Base-by-base conservation (phyloP, 371 early-diverging fungal genomes). In the Apophysomyces trapeziformis region DNA sequence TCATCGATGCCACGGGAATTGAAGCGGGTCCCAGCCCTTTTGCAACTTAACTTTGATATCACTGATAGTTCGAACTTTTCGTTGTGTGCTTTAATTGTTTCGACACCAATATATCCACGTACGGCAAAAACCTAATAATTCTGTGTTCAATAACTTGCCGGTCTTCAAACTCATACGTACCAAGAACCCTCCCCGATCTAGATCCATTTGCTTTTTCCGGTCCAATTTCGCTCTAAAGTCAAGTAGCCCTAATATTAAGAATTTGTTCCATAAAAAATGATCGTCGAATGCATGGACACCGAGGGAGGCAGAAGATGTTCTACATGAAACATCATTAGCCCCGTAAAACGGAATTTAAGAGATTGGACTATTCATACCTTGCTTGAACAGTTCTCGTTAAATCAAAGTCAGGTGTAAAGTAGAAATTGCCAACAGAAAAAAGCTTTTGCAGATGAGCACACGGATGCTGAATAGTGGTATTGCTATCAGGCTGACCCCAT, bases 1-100 rank as follows among this genome's bases (percentile, higher is more conserved):
- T 97, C 96, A 72, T 99, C 95, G 32, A 98, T 89, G 7, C 99
- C 99, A 61, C 99, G 87, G 0, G 97, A 90, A 72, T 94, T 92
- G 74, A 93, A 99, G 58, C 99, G 89, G 38, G 98, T 96, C 2
- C 96, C 96, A n/a, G 96, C 95, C 59, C 98, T 89, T 74, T 93
- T 90, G 72, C 95, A 95, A 69, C 96, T 93, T 64, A 98, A 82
- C 64, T 99, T 87, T 21, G 98, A 97, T 43, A 99, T 89, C 32
- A 99, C 78, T 2, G 91, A 88, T 37, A 96, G 64, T 21, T 86
- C 85, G 9, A 74, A 77, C 38, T 66, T 74, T 38, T 84, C 84
- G 11, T 78, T 67, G 16, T 78, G 82, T 21, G 78, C 71, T 21
- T 61, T 62, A 38, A 83, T 67, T 4, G 83, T 62, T 46, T 81